Evolutionary conservation across 2,329 filamentous ascomycete species (phyloP), one percentile per base, ranked within the genome.

Genomic region (Hypoxylon sp.): DNA sequence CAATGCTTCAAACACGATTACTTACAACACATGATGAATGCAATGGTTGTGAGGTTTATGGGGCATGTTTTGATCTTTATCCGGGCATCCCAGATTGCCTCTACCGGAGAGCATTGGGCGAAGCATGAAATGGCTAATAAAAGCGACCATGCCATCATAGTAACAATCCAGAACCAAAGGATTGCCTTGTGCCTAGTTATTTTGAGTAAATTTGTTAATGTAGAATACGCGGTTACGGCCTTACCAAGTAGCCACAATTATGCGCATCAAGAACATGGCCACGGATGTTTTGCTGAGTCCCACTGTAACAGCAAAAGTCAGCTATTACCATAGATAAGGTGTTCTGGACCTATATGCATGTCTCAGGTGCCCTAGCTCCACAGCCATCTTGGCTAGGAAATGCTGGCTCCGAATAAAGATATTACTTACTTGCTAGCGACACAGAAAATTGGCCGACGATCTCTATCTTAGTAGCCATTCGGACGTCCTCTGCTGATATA

Each of bases 11-110:
- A 27, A 11, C 4, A n/a, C 8, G 24, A 10, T 1, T 46, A 72
- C 69, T 68, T 42, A 70, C 69, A 70, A 13, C 69, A 72, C 54
- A 70, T 61, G 27, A 70, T 65, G 48, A 68, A 70, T n/a, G 67
- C 64, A 17, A 72, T 53, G 3, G n/a, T 24, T 0, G 67, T 68
- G 13, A 72, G 32, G 29, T 68, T 62, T n/a, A 72, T 32, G 1
- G 61, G 32, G 19, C 69, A 72, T 19, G 31, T 42, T 39, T 62
- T 13, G 13, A 35, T 29, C 15, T 54, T 39, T 1, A 72, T 29
- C 10, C 68, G 59, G 1, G 55, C 35, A 46, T 72, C 69, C 61
- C 67, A 72, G 19, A 72, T 44, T 11, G 63, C 47, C 39, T 70
- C 61, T 2, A 66, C 57, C 3, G 69, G 69, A 19, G 58, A 57